Conservation (phyloP, 306 rosid species). For the Lupinus albus region DNA sequence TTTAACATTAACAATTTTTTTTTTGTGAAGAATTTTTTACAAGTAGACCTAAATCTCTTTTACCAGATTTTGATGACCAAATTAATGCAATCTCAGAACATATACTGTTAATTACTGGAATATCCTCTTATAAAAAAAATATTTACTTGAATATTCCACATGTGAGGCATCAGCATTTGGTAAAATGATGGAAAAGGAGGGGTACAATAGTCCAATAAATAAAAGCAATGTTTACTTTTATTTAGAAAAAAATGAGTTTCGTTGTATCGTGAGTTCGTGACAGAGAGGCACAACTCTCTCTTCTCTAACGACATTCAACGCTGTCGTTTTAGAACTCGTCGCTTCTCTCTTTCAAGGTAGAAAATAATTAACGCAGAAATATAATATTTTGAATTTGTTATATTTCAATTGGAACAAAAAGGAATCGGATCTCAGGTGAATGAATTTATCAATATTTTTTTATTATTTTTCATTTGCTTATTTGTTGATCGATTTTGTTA, state of each 20-base stretch:
- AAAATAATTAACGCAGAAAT: neutral
- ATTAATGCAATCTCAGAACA: too few relatives aligned
- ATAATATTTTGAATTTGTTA: too few relatives aligned
- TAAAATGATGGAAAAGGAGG: neutral
- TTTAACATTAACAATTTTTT: too few relatives aligned
- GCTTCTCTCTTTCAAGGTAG: constrained; percentile 24
- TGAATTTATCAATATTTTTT: neutral
- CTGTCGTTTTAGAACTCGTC: constrained; percentile 38
- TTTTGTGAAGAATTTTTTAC: too few relatives aligned
- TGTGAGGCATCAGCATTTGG: neutral
- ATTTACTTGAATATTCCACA: neutral
- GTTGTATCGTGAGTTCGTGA: constrained; percentile 17
- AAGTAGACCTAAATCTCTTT: too few relatives aligned
- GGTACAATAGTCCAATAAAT: neutral
- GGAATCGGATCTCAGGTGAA: constrained; percentile 45
- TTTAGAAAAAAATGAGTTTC: neutral
- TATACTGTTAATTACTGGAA: neutral
- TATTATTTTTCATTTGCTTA: neutral
- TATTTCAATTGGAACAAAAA: constrained; percentile 6
- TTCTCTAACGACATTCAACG: constrained; percentile 29
- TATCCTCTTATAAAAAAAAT: neutral
- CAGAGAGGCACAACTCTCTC: constrained; percentile 2
- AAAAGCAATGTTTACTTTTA: neutral
- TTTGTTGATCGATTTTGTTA: constrained; percentile 16
- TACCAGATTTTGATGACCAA: too few relatives aligned